A percentile compares a stretch with the other conserved stretches of the same genome.
These are phyloP conservation scores for Phytophthora pini DNA, from an alignment of 352 stramenopile genomes.

Conservation along the genomic window DNA sequence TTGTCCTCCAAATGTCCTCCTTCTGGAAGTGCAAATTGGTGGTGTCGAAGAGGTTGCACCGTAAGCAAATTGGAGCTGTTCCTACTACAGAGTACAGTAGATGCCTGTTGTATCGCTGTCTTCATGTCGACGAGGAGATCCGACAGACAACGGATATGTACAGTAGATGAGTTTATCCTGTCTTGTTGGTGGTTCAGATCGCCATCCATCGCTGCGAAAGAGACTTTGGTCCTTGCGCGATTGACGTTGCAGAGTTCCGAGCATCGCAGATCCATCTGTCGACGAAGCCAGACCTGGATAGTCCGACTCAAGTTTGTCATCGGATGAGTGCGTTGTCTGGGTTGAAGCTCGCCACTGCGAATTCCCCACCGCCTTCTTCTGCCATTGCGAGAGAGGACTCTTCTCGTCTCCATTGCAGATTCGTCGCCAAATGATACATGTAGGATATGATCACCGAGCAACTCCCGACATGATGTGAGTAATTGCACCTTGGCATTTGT, in stretches of 20 bases:
- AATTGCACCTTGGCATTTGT: no score
- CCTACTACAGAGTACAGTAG: no score
- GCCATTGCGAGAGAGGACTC: not conserved
- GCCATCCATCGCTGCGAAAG: constrained; percentile 7
- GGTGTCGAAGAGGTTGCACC: not conserved
- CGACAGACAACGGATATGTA: not conserved
- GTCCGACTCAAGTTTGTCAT: constrained; percentile 13
- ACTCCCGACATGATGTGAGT: not conserved
- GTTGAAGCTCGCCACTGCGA: not conserved
- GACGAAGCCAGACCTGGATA: constrained; percentile 16
- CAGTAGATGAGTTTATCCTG: not conserved
- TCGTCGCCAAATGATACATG: not conserved
- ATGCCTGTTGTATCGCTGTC: no score
- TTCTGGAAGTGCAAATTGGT: not conserved
- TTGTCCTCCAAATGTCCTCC: constrained; percentile 11
- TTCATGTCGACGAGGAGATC: not conserved
- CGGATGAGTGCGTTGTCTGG: constrained; percentile 3
- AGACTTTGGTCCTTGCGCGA: not conserved
- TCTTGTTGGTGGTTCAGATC: not conserved
- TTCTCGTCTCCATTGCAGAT: constrained; percentile 9
- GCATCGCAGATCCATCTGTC: constrained; percentile 38
- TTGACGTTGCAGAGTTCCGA: no score
- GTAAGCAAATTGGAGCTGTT: no score
- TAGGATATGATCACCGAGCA: not conserved
- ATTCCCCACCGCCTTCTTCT: not conserved